Percentiles rank a stretch among this genome's conserved stretches.
Evolutionary conservation across 2,329 filamentous ascomycete species (phyloP).

Genomic region (Trichophyton schoenleinii): DNA sequence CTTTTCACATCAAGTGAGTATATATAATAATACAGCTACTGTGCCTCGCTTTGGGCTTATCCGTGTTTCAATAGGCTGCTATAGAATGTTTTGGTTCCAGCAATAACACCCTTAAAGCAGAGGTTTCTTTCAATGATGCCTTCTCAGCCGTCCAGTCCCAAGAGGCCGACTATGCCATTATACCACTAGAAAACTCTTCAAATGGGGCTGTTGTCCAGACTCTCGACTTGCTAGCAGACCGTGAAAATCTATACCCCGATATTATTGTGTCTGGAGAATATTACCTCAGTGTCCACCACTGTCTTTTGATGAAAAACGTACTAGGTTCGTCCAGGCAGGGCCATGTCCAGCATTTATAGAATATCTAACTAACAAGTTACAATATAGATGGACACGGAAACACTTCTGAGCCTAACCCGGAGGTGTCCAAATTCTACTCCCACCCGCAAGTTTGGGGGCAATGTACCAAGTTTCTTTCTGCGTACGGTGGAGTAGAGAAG

Average conservation of each 20-base stretch:
- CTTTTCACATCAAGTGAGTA: slow-evolving; percentile 55
- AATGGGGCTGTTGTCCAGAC: slow-evolving; percentile 88
- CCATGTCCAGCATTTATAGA: background rate
- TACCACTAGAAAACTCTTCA: slow-evolving; percentile 92
- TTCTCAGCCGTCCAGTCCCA: slow-evolving; percentile 64
- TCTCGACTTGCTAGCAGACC: slow-evolving; percentile 75
- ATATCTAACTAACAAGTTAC: background rate
- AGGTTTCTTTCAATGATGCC: slow-evolving; percentile 46
- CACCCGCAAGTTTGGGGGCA: slow-evolving; percentile 95
- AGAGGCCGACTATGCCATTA: slow-evolving; percentile 57
- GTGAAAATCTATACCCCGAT: slow-evolving; percentile 49
- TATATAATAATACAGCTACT: slow-evolving; percentile 13
- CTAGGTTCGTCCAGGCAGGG: background rate
- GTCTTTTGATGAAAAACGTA: slow-evolving; percentile 50
- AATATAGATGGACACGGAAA: background rate
- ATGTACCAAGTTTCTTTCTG: slow-evolving; percentile 61
- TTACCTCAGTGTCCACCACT: slow-evolving; percentile 82
- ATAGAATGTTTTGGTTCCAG: slow-evolving; percentile 37
- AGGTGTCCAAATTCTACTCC: slow-evolving; percentile 66
- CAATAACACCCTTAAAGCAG: slow-evolving; percentile 22
- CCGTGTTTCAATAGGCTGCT: slow-evolving; percentile 36
- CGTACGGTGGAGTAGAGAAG: slow-evolving; percentile 60
- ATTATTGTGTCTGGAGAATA: slow-evolving; percentile 70
- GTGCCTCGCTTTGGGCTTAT: background rate
- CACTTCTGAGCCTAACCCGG: slow-evolving; percentile 29